Base-by-base conservation (phyloP, 306 rosid species). In the Carpinus viminea region DNA sequence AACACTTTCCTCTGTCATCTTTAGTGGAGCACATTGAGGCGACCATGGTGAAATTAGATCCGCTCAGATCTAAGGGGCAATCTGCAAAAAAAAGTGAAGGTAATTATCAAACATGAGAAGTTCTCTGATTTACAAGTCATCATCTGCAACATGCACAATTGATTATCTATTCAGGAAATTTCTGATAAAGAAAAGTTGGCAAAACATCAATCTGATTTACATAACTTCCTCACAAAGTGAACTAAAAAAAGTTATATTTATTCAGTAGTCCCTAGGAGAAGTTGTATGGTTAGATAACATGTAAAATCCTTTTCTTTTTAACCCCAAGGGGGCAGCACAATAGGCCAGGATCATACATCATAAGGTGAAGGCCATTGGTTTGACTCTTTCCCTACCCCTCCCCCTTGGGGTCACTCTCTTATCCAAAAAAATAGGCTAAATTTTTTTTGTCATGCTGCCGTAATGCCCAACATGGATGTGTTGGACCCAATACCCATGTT, bases 1-100 rank as follows among this genome's bases (percentile, higher is more conserved):
- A 95, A 80, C 99, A 95, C 62, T 90, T 90, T 76, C 96, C 97
- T 70, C 99, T 84, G 74, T 91, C 89, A 61, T 82, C 82, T 16
- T 76, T 85, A 80, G 81, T 73, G 24, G 92, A 89, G 87, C 99
- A 95, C 66, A 90, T 41, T 71, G 98, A 87, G 84, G 98, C 90
- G 34, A 86, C 96, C 65, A 90, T 70, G 47, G 98, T 93, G 69
- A 91, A 86, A 85, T 95, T 95, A 82, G 97, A 91, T 77, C 84
- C 80, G 43, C 88, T 83, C 81, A 95, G 86, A 80, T 91, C 86
- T 84, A 95, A 91, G 73, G 99, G 98, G 83, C 99, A 95, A 68
- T 85, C 99, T 95, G 97, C 91, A 86, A 83, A 80, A 41, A 77
- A 68, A 28, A 62, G 79, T 62, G 66, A 43, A 64, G 77, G 72